phyloP scores from a whole-genome alignment of 345 rosid species.

The Chamaenerion angustifolium region DNA sequence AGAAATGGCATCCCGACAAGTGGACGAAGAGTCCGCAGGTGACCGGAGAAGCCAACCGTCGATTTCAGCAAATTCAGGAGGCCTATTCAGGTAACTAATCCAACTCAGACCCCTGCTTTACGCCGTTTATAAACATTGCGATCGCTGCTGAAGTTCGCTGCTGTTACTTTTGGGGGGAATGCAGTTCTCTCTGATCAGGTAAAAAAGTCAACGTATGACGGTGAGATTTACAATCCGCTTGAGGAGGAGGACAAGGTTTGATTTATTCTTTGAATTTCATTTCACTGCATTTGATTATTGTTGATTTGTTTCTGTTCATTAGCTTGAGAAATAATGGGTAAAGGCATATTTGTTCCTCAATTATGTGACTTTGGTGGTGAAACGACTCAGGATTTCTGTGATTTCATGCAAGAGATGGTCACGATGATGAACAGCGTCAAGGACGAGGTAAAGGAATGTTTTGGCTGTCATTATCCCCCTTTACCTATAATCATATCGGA shows the following conservation, averaged over 20 bases:
- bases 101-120: not conserved
- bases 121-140: not conserved
- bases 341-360: not conserved
- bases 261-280: not conserved
- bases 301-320: not conserved
- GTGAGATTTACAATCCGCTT: constrained; percentile 62
- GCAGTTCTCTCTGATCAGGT: constrained; percentile 52
- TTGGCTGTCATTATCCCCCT: no score
- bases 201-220: constrained; percentile 67
- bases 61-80: constrained; percentile 86
- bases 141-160: not conserved
- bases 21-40: constrained; percentile 36
- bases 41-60: constrained; percentile 66
- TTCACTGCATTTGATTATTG: not conserved
- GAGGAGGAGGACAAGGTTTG: constrained; percentile 65
- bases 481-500: no score
- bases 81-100: constrained; percentile 58
- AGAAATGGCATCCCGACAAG: constrained; percentile 94
- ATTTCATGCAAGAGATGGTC: constrained; percentile 96
- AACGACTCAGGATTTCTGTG: constrained; percentile 20
- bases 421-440: no score
- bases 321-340: not conserved
- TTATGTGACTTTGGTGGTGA: constrained; percentile 4
- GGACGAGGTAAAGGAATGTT: constrained; percentile 37
- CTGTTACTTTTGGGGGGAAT: constrained; percentile 5